phyloP scores from a whole-genome alignment of 2,329 filamentous ascomycete species.

The Myriosclerotinia curreyana region DNA sequence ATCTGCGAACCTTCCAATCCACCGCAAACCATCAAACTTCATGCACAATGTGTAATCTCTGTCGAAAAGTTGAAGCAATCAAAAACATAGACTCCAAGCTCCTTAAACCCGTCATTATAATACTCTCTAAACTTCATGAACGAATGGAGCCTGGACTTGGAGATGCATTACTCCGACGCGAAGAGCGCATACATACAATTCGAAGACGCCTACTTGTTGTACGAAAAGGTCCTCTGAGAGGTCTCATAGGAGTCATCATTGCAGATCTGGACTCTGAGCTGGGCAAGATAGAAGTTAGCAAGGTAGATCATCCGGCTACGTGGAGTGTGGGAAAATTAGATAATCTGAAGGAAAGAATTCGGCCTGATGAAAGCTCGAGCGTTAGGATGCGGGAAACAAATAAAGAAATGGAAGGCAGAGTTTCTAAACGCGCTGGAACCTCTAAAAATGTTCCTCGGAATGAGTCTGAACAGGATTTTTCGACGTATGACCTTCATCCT shows the following conservation, averaged over 20 bases:
- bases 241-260: background rate
- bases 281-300: background rate
- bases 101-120: background rate
- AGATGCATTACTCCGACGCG: background rate
- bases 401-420: background rate
- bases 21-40: background rate
- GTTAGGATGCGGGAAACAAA: background rate
- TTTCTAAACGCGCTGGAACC: background rate
- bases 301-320: background rate
- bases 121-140: background rate
- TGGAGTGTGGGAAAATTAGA: background rate
- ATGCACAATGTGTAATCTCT: background rate
- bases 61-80: background rate
- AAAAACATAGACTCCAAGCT: background rate
- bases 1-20: too few species aligned
- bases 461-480: too few species aligned
- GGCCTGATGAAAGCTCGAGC: conserved; percentile 5
- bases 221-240: background rate
- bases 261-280: background rate
- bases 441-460: background rate
- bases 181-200: background rate
- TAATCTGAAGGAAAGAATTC: background rate
- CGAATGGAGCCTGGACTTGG: background rate
- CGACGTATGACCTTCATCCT: background rate
- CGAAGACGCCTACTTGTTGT: background rate